Percentiles rank a stretch among this genome's conserved stretches.
Conservation (phyloP, 306 rosid genomes). For the Glycine latifolia region DNA sequence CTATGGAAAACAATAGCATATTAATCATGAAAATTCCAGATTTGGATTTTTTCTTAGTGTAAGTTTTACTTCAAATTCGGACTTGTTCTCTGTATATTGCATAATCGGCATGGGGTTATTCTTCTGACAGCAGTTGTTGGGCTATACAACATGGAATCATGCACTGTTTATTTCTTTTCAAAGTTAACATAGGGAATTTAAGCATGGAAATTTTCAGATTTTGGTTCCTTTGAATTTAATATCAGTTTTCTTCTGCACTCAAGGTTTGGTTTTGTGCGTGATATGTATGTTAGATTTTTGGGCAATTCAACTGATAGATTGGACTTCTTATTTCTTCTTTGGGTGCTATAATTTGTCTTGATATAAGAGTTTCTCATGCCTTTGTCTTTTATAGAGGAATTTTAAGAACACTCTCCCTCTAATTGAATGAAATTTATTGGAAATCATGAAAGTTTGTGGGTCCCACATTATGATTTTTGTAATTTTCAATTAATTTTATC, state of each 20-base stretch:
- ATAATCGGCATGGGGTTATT: neutral
- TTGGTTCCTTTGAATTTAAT: too few species aligned
- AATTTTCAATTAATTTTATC: too few species aligned
- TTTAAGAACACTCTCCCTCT: too few species aligned
- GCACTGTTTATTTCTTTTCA: neutral
- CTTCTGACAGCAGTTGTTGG: neutral
- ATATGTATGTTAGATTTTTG: neutral
- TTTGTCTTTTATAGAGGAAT: neutral
- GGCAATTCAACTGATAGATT: neutral
- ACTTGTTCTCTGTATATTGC: neutral
- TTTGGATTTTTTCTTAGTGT: neutral
- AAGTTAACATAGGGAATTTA: too few species aligned
- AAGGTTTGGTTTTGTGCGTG: neutral
- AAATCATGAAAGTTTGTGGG: too few species aligned
- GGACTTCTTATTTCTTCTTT: neutral
- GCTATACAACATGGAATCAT: neutral
- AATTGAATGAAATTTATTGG: too few species aligned
- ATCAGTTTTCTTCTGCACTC: neutral
- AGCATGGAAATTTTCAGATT: too few species aligned
- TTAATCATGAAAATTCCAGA: neutral
- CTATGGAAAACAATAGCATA: neutral
- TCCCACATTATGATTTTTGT: too few species aligned
- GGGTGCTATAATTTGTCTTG: neutral
- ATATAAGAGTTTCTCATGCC: neutral
- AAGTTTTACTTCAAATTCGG: neutral